phyloP scores from a whole-genome alignment of 345 rosid species.

The Draba incana region DNA sequence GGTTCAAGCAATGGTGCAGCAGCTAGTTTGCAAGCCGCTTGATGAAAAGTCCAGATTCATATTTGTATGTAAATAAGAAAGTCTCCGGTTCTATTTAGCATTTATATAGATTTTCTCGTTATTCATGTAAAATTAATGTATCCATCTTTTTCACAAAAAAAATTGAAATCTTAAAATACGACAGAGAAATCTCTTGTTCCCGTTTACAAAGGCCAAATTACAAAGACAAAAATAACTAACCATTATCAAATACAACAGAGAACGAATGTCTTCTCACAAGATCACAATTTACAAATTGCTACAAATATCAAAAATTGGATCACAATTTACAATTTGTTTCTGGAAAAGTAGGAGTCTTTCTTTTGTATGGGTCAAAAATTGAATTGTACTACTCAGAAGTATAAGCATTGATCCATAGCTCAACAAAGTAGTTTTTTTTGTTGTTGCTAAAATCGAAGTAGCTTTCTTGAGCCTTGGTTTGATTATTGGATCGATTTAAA shows the following conservation, averaged over 20 bases:
- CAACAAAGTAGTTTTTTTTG: too few species aligned
- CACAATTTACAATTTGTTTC: too few species aligned
- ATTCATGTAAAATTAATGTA: conserved; percentile 17
- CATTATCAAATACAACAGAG: conserved; percentile 4
- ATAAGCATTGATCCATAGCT: too few species aligned
- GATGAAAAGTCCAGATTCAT: conserved; percentile 17
- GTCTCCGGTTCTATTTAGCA: conserved; percentile 4
- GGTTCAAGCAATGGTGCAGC: conserved; percentile 36
- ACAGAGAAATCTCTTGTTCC: neutral
- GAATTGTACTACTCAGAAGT: too few species aligned
- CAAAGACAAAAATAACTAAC: neutral
- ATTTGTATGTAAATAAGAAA: conserved; percentile 28
- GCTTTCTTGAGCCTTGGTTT: too few species aligned
- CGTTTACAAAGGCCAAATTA: neutral
- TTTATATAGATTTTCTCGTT: conserved; percentile 5
- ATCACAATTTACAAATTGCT: conserved; percentile 28
- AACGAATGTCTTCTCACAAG: neutral
- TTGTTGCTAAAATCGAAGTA: too few species aligned
- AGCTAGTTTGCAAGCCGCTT: conserved; percentile 43
- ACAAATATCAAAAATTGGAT: too few species aligned
- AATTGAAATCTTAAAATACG: neutral
- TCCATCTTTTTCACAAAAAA: conserved; percentile 1
- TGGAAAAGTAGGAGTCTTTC: too few species aligned
- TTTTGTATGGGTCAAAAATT: too few species aligned
- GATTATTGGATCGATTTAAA: too few species aligned